Base-by-base conservation (phyloP, 2,329 filamentous ascomycete genomes). In the Colletotrichum sojae region DNA sequence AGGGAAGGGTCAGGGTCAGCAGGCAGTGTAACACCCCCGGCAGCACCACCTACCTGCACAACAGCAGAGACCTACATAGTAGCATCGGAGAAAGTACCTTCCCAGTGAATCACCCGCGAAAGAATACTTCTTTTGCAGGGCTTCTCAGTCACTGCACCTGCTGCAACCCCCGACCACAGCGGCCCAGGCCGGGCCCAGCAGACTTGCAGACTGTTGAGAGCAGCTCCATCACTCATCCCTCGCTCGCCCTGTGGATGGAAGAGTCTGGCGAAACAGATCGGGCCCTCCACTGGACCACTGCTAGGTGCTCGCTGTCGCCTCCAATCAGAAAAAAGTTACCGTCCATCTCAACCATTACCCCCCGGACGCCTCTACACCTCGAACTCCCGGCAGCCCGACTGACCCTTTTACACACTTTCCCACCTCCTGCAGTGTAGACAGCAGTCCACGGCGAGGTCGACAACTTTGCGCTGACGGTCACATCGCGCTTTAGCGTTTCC, bases 21-120 rank as follows among this genome's bases (percentile, higher is more conserved):
- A 67, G 46, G 49, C 67, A 67, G 63, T 69, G 67, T 67, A 69
- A 67, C 67, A 67, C 67, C 66, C 62, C 66, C 49, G 20, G 59
- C 49, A 39, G 16, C 36, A 52, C 4, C 49, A 27, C 20, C 49
- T 15, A 16, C 12, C 49, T 15, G 40, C 22, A n/a, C 15, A 27
- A 5, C 36, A 20, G 45, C 49, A 52, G 20, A 27, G 20, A 12
- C 16, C 31, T 10, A 31, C 6, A 8, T 31, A 31, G 27, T 5
- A 36, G 31, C 31, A 36, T 36, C 31, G 3, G 8, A 36, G 10
- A n/a, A 43, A 43, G 36, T 27, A 56, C 40, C 40, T 45, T 56
- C 52, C 27, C 52, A 36, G 52, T 27, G 20, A 27, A 36, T 31
- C 27, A 20, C 27, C 40, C 10, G 40, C 40, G 16, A 43, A 15